These are phyloP conservation scores for Candolleomyces aberdarensis DNA, from an alignment of 768 basidiomycete species.

Conservation along the genomic window DNA sequence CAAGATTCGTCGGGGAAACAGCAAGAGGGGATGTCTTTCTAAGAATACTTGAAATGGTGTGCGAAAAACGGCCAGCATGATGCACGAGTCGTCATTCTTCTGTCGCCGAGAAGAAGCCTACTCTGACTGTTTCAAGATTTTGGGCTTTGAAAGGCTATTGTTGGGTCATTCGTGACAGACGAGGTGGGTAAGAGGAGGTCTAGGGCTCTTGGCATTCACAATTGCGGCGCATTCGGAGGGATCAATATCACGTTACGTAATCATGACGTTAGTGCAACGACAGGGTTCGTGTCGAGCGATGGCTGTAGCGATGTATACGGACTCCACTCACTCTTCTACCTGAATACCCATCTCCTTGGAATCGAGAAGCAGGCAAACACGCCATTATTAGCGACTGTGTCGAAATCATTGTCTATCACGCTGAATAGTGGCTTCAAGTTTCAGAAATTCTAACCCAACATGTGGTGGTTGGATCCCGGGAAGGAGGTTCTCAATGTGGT, in stretches of 20 bases:
- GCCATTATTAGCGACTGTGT: background rate
- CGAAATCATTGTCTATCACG: background rate
- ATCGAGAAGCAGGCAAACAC: too few relatives aligned
- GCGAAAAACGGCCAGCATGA: too few relatives aligned
- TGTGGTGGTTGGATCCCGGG: constrained; percentile 89
- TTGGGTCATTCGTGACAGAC: background rate
- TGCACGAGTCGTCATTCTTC: too few relatives aligned
- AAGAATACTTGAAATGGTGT: too few relatives aligned
- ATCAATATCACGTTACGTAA: background rate
- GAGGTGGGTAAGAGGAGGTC: background rate
- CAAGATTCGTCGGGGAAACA: too few relatives aligned
- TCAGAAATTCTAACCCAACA: constrained; percentile 19
- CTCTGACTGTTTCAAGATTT: too few relatives aligned
- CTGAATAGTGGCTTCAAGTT: background rate
- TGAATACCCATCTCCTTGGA: too few relatives aligned
- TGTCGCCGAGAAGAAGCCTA: too few relatives aligned
- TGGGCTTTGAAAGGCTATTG: too few relatives aligned
- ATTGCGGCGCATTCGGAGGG: background rate
- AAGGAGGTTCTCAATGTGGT: constrained; percentile 83
- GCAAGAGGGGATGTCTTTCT: too few relatives aligned
- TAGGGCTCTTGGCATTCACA: background rate
- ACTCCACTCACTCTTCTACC: too few relatives aligned
- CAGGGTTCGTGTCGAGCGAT: background rate
- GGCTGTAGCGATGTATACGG: too few relatives aligned
- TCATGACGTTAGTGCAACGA: background rate